phyloP scores from a whole-genome alignment of 1,284 basidiomycete species.

The Trichosporon sp. region DNA sequence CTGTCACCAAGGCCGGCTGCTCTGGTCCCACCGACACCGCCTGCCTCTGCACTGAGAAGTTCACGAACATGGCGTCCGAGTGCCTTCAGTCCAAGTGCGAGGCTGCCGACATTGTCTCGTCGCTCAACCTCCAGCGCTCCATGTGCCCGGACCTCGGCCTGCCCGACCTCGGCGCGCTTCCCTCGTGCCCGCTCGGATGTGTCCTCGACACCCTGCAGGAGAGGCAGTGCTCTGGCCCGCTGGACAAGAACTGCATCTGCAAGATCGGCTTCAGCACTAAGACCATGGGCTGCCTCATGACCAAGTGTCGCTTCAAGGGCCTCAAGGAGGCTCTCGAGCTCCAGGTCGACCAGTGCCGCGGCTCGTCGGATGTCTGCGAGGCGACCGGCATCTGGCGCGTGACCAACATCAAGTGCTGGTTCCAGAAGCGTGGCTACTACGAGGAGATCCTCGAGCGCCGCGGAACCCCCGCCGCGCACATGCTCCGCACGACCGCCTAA shows the following conservation, averaged over 20 bases:
- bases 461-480: not conserved
- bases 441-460: constrained; percentile 1
- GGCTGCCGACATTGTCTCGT: not conserved
- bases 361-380: not conserved
- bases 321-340: not conserved
- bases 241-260: constrained; percentile 13
- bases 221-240: constrained; percentile 7
- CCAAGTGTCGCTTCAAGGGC: not conserved
- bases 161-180: constrained; percentile 3
- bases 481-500: not conserved
- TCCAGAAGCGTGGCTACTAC: not conserved
- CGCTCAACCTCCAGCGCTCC: not conserved
- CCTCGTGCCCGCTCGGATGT: not conserved
- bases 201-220: not conserved
- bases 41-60: constrained; percentile 10
- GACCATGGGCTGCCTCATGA: not conserved
- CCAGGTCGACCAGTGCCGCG: not conserved
- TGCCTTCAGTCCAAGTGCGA: not conserved
- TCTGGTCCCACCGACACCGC: constrained; percentile 8
- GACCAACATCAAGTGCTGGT: constrained; percentile 2
- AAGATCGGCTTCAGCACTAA: not conserved
- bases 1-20: constrained; percentile 4
- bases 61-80: constrained; percentile 1
- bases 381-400: not conserved
- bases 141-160: constrained; percentile 12